Evolutionary conservation across 805 yeast genomes (phyloP).

Genomic region (Nakazawaea molendinolei): DNA sequence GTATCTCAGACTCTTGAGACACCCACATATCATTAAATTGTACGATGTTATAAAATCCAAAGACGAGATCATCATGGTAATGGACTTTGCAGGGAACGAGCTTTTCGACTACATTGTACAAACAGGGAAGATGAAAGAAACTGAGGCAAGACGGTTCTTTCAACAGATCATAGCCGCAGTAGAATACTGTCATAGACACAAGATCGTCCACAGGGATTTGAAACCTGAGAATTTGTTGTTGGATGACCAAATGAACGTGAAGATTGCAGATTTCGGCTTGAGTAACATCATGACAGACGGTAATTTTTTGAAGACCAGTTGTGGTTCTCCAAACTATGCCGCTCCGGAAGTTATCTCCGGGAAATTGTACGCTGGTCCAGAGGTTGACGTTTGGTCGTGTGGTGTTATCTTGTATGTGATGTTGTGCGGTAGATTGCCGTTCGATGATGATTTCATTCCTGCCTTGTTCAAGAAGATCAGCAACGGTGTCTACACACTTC

Average conservation of each 20-base stretch:
- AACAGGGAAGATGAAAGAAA: slow-evolving; percentile 86
- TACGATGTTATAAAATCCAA: slow-evolving; percentile 93
- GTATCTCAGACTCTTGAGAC: slow-evolving; percentile 79
- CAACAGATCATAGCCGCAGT: slow-evolving; percentile 96
- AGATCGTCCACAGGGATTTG: slow-evolving; percentile 92
- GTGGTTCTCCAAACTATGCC: slow-evolving; percentile 96
- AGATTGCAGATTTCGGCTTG: slow-evolving; percentile 93
- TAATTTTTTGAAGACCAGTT: slow-evolving; percentile 85
- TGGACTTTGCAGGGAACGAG: slow-evolving; percentile 95
- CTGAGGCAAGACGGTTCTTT: slow-evolving; percentile 87
- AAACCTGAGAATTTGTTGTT: slow-evolving; percentile 90
- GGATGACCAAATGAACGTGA: slow-evolving; percentile 86
- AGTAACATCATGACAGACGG: slow-evolving; percentile 98
- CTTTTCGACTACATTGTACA: slow-evolving; percentile 93
- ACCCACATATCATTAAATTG: slow-evolving; percentile 92
- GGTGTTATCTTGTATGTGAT: slow-evolving; percentile 93
- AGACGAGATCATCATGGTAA: slow-evolving; percentile 95
- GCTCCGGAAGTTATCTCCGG: slow-evolving; percentile 97
- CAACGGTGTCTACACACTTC: slow-evolving; percentile 88
- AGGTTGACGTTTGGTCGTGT: slow-evolving; percentile 96
- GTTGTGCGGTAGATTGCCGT: slow-evolving; percentile 93
- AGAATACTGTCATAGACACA: slow-evolving; percentile 93
- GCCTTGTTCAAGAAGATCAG: slow-evolving; percentile 87
- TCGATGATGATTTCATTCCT: slow-evolving; percentile 94
- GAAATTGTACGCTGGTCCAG: slow-evolving; percentile 94